phyloP scores from a whole-genome alignment of 768 basidiomycete species.

The Trametes elegans region DNA sequence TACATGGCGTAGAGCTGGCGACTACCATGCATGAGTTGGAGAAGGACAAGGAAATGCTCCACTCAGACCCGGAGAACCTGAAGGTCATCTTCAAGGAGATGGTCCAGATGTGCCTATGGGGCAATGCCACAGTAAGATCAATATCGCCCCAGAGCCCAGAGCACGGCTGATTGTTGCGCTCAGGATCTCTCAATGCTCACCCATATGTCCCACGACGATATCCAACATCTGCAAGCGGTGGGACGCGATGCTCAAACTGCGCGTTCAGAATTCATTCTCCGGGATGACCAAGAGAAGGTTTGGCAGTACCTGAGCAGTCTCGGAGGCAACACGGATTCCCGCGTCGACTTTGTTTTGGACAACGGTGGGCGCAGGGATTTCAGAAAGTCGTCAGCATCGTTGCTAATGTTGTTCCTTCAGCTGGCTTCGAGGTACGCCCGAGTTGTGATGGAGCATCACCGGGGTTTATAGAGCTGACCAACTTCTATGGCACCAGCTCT shows the following conservation, averaged over 20 bases:
- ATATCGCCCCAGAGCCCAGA: no score
- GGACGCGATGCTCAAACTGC: constrained; percentile 78
- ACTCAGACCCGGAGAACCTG: constrained; percentile 51
- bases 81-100: constrained; percentile 75
- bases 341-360: constrained; percentile 88
- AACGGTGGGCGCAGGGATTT: constrained; percentile 54
- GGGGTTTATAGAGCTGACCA: not conserved
- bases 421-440: constrained; percentile 79
- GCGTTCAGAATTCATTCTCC: constrained; percentile 76
- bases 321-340: constrained; percentile 37
- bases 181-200: constrained; percentile 91
- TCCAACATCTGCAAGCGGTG: constrained; percentile 78
- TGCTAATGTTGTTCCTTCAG: constrained; percentile 35
- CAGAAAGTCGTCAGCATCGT: not conserved
- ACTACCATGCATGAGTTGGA: constrained; percentile 68
- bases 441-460: not conserved
- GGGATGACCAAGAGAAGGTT: constrained; percentile 72
- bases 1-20: constrained; percentile 58
- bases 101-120: constrained; percentile 92
- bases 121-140: constrained; percentile 79
- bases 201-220: constrained; percentile 78
- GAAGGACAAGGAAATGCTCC: constrained; percentile 42
- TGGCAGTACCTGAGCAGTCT: constrained; percentile 71
- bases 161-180: not conserved
- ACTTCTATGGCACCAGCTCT: constrained; percentile 64